phyloP scores from a whole-genome alignment of 345 rosid genomes.

The Hibiscus trionum region DNA sequence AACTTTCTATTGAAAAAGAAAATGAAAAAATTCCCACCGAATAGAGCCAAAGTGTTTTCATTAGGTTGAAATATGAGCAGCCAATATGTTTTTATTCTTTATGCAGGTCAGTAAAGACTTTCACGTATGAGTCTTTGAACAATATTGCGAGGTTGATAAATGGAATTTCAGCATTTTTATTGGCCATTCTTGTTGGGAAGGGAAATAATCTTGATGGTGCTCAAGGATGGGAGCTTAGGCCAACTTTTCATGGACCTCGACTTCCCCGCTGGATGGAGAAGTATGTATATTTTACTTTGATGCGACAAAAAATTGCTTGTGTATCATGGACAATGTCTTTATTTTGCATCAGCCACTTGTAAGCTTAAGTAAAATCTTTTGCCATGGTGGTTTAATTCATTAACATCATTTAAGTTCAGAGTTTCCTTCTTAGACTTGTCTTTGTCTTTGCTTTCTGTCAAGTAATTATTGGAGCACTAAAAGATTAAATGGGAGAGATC shows the following conservation, averaged over 20 bases:
- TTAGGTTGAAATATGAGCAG: neutral
- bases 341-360: neutral
- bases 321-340: neutral
- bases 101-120: conserved; percentile 88
- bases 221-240: conserved; percentile 97
- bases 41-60: neutral
- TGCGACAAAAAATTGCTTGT: neutral
- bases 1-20: neutral
- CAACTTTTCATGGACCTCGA: conserved; percentile 81
- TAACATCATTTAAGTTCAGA: neutral
- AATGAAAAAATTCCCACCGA: neutral
- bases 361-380: neutral
- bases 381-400: neutral
- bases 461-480: neutral
- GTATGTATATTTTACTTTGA: conserved; percentile 26
- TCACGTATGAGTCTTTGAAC: conserved; percentile 80
- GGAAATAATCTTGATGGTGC: conserved; percentile 73
- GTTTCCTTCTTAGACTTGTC: neutral
- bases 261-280: conserved; percentile 95
- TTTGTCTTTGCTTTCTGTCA: neutral
- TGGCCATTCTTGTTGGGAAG: conserved; percentile 76
- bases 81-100: conserved; percentile 8
- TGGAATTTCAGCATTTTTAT: conserved; percentile 71
- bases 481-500: neutral
- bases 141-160: conserved; percentile 74